Percentiles rank a stretch among this genome's conserved stretches.
These are phyloP conservation scores for Pleomassaria siparia DNA, from an alignment of 2,329 filamentous ascomycete species.

Conservation along the genomic window DNA sequence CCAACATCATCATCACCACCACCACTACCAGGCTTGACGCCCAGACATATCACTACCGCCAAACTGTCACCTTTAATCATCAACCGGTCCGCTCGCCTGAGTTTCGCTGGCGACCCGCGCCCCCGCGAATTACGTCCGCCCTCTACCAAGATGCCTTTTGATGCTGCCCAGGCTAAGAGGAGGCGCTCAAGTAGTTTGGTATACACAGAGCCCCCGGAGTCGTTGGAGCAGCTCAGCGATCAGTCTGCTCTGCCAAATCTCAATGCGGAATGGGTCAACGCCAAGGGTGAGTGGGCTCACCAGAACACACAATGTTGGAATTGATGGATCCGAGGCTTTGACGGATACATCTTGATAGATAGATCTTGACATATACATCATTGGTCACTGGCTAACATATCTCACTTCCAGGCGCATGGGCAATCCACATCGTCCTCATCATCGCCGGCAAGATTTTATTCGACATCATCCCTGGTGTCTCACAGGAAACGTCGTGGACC, in stretches of 20 bases:
- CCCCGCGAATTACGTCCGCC: constrained; percentile 39
- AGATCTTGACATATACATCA: too few relatives aligned
- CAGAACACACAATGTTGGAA: background rate
- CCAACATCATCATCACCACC: too few relatives aligned
- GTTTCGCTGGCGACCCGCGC: constrained; percentile 80
- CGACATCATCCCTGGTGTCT: constrained; percentile 93
- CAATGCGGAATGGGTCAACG: constrained; percentile 98
- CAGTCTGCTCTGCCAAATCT: constrained; percentile 92
- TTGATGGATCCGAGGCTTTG: background rate
- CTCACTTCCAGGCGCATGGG: constrained; percentile 79
- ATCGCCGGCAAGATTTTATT: constrained; percentile 91
- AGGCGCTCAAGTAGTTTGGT: constrained; percentile 97
- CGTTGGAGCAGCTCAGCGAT: constrained; percentile 95
- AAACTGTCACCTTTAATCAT: constrained; percentile 94
- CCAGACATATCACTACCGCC: constrained; percentile 68
- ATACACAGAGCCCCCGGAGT: constrained; percentile 95
- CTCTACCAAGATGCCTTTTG: constrained; percentile 37
- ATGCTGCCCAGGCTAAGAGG: constrained; percentile 67
- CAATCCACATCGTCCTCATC: constrained; percentile 94
- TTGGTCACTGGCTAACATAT: constrained; percentile 1
- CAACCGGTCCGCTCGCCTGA: constrained; percentile 74
- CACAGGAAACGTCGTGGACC: constrained; percentile 98
- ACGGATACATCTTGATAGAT: too few relatives aligned
- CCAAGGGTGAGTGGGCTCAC: constrained; percentile 73
- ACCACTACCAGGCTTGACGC: constrained; percentile 1